Percentiles rank a stretch among this genome's conserved stretches.
Evolutionary conservation across 768 basidiomycete genomes (phyloP).

Genomic region (Cyclocybe aegerita): DNA sequence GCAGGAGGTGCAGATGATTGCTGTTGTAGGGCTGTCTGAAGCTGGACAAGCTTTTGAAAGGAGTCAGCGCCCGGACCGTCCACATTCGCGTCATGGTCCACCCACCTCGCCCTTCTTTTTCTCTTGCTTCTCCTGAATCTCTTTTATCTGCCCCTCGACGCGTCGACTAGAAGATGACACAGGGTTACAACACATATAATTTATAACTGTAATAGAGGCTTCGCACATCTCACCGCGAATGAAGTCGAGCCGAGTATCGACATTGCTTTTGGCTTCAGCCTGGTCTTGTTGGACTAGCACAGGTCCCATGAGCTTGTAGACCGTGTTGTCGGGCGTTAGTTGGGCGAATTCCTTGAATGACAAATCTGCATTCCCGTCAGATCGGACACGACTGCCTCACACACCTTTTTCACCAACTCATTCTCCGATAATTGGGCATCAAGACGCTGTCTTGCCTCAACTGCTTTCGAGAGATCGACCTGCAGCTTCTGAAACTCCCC

Average conservation of each 20-base stretch:
- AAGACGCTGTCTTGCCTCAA: constrained; percentile 83
- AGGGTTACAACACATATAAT: constrained; percentile 1
- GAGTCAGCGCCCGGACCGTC: background rate
- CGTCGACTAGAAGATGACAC: constrained; percentile 38
- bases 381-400: background rate
- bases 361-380: background rate
- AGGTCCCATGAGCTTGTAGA: constrained; percentile 92
- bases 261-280: constrained; percentile 81
- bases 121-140: constrained; percentile 72
- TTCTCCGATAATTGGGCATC: constrained; percentile 92
- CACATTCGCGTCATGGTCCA: constrained; percentile 8
- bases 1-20: constrained; percentile 19
- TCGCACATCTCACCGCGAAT: constrained; percentile 86
- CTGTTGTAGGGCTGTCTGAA: constrained; percentile 57
- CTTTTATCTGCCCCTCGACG: constrained; percentile 80
- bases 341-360: constrained; percentile 72
- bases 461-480: constrained; percentile 62
- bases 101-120: constrained; percentile 81
- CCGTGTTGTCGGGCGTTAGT: constrained; percentile 70
- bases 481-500: constrained; percentile 83
- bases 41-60: constrained; percentile 55
- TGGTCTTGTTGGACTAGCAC: constrained; percentile 90
- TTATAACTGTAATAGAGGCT: background rate
- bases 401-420: constrained; percentile 86
- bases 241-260: constrained; percentile 88